phyloP scores from a whole-genome alignment of 129 eudicot species.

The Lactuca sativa region DNA sequence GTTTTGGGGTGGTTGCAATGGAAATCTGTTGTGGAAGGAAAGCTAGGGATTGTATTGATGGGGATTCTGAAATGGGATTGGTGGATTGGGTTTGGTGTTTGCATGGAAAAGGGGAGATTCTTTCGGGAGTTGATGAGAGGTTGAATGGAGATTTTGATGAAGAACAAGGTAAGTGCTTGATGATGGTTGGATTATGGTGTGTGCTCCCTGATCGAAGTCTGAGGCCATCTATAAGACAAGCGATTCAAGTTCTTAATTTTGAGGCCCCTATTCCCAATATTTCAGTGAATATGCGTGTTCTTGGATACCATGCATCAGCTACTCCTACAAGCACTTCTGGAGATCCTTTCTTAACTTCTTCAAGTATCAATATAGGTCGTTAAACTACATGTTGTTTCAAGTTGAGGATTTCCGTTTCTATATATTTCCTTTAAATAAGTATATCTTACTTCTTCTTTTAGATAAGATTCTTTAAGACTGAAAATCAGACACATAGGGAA shows the following conservation, averaged over 20 bases:
- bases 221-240: slow-evolving; percentile 53
- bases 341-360: slow-evolving; percentile 32
- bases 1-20: slow-evolving; percentile 54
- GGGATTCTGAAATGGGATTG: slow-evolving; percentile 27
- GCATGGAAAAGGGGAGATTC: slow-evolving; percentile 28
- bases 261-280: slow-evolving; percentile 42
- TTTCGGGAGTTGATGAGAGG: slow-evolving; percentile 35
- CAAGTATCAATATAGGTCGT: slow-evolving; percentile 43
- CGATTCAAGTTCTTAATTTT: slow-evolving; percentile 47
- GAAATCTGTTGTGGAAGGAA: slow-evolving; percentile 48
- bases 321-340: slow-evolving; percentile 28
- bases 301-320: slow-evolving; percentile 18
- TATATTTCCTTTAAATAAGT: slow-evolving; percentile 7
- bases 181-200: slow-evolving; percentile 57
- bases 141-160: slow-evolving; percentile 32
- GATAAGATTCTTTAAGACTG: background rate
- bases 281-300: slow-evolving; percentile 22
- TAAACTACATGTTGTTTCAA: slow-evolving; percentile 13
- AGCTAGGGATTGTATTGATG: slow-evolving; percentile 20
- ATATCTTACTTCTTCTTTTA: background rate
- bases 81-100: slow-evolving; percentile 47
- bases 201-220: slow-evolving; percentile 40
- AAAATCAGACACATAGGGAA: too few relatives aligned
- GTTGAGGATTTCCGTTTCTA: background rate
- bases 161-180: slow-evolving; percentile 43